phyloP scores from a whole-genome alignment of 2,329 filamentous ascomycete genomes.

The Emmonsiellopsis sp. region DNA sequence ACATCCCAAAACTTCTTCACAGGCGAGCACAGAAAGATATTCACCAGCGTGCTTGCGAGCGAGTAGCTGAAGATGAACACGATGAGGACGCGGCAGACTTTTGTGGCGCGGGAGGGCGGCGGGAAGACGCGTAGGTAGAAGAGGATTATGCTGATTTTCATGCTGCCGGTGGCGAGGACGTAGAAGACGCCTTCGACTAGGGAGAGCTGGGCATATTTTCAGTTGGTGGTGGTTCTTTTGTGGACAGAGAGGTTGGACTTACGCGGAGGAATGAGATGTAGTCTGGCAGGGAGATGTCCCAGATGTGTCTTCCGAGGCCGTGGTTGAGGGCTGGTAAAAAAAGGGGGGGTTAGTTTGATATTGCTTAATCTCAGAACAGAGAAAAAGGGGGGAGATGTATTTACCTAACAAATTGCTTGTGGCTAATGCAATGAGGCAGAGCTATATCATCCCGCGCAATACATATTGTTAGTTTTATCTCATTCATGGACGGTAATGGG shows the following conservation, averaged over 20 bases:
- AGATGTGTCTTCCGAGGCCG: conserved; percentile 22
- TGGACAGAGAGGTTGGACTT: background rate
- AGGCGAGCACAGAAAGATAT: conserved; percentile 20
- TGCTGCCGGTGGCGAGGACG: conserved; percentile 21
- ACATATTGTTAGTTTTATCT: background rate
- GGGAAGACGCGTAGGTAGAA: conserved; percentile 23
- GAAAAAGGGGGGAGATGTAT: background rate
- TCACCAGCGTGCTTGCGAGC: conserved; percentile 20
- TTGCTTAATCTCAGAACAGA: background rate
- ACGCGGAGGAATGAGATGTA: conserved; percentile 18
- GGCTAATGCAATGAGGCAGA: conserved; percentile 14
- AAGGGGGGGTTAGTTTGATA: background rate
- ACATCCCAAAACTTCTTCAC: conserved; percentile 20
- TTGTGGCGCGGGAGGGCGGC: conserved; percentile 12
- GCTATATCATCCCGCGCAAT: conserved; percentile 11
- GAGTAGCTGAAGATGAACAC: conserved; percentile 19
- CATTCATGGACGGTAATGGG: background rate
- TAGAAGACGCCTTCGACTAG: conserved; percentile 22
- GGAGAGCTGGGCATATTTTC: conserved; percentile 14
- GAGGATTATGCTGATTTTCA: conserved; percentile 24
- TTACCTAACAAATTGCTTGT: conserved; percentile 18
- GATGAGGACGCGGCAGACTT: conserved; percentile 1
- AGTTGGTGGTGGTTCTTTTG: background rate
- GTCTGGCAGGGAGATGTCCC: conserved; percentile 16
- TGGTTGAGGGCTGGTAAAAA: conserved; percentile 17